Percentiles rank a stretch among this genome's conserved stretches.
Evolutionary conservation across 768 basidiomycete species (phyloP).

Genomic region (Cyclocybe aegerita): DNA sequence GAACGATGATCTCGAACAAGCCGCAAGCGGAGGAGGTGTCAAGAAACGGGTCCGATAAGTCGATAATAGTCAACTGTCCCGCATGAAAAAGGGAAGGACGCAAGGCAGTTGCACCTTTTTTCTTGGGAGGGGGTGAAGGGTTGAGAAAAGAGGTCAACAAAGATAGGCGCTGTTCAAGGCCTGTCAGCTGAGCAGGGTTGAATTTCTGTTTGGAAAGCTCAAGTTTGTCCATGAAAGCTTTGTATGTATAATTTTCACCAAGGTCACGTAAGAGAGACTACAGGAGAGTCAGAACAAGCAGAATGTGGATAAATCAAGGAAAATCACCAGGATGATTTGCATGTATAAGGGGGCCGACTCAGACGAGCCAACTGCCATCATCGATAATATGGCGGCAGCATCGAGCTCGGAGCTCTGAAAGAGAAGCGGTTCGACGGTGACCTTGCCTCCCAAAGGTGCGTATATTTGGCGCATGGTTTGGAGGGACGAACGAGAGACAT

Average conservation of each 20-base stretch:
- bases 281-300: not conserved
- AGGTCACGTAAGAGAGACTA: constrained; percentile 63
- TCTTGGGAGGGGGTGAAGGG: constrained; percentile 5
- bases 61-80: constrained; percentile 66
- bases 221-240: constrained; percentile 46
- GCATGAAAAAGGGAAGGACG: constrained; percentile 41
- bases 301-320: not conserved
- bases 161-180: constrained; percentile 63
- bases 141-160: constrained; percentile 60
- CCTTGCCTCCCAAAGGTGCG: constrained; percentile 43
- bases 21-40: constrained; percentile 67
- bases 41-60: constrained; percentile 73
- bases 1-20: constrained; percentile 66
- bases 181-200: constrained; percentile 52
- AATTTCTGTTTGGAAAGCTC: constrained; percentile 48
- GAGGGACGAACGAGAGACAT: constrained; percentile 60
- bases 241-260: constrained; percentile 57
- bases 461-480: constrained; percentile 62
- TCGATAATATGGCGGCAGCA: constrained; percentile 65
- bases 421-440: constrained; percentile 53
- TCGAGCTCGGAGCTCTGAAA: constrained; percentile 64
- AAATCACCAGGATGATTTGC: constrained; percentile 57
- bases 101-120: not conserved
- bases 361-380: constrained; percentile 70
- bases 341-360: constrained; percentile 68